These are phyloP conservation scores for Pyrenochaeta sp. DNA, from an alignment of 2,329 filamentous ascomycete species.

Conservation along the genomic window DNA sequence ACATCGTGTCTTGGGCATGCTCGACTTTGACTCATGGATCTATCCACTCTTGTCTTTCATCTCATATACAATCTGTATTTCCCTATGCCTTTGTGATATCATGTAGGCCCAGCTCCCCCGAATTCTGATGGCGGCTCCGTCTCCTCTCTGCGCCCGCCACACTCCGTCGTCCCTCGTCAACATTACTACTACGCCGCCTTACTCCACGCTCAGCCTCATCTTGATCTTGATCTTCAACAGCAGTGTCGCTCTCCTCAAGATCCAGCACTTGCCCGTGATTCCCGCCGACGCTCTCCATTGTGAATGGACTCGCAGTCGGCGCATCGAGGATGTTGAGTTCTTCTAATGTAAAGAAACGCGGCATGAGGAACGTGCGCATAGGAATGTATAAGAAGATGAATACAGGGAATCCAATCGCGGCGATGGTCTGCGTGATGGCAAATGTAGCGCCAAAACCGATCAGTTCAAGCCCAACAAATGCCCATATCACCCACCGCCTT, in stretches of 20 bases:
- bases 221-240: not conserved
- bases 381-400: conserved; percentile 65
- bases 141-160: conserved; percentile 3
- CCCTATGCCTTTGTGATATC: conserved; percentile 1
- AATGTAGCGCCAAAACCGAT: conserved; percentile 62
- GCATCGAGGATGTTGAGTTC: conserved; percentile 62
- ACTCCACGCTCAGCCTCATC: conserved; percentile 13
- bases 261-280: conserved; percentile 44
- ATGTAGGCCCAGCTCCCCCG: conserved; percentile 13
- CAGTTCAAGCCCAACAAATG: conserved; percentile 61
- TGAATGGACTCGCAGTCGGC: conserved; percentile 62
- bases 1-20: too few relatives aligned
- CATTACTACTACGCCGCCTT: conserved; percentile 4
- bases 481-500: conserved; percentile 54
- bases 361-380: conserved; percentile 58
- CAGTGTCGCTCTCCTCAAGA: not conserved
- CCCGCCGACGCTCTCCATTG: conserved; percentile 61
- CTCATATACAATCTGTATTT: too few relatives aligned
- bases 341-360: conserved; percentile 57
- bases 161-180: conserved; percentile 3
- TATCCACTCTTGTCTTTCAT: too few relatives aligned
- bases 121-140: conserved; percentile 13
- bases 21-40: too few relatives aligned
- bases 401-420: conserved; percentile 66
- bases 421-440: conserved; percentile 66